Percentiles rank a stretch among this genome's conserved stretches.
phyloP scores from a whole-genome alignment of 169 alveolate species.

The Cyclospora cayetanensis region DNA sequence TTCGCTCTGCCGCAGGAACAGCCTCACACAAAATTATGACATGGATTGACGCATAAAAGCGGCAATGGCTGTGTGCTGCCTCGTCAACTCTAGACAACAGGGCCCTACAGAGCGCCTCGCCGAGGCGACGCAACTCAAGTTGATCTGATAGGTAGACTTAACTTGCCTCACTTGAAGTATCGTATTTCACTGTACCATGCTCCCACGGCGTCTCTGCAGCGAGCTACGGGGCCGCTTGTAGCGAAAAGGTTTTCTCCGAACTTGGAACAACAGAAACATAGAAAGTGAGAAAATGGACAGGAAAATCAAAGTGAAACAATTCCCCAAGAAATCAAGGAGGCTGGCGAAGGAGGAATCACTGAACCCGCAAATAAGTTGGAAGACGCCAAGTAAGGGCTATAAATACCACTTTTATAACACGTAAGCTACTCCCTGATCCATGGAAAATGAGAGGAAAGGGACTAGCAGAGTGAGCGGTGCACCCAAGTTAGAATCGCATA shows the following conservation, averaged over 20 bases:
- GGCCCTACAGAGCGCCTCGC: too few species aligned
- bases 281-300: background rate
- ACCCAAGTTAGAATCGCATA: background rate
- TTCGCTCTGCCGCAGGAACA: too few species aligned
- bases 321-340: background rate
- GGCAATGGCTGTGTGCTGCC: too few species aligned
- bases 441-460: too few species aligned
- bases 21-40: too few species aligned
- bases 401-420: too few species aligned
- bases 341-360: background rate
- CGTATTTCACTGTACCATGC: conserved; percentile 39
- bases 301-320: background rate
- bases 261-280: background rate
- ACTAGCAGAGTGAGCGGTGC: too few species aligned
- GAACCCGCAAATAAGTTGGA: background rate
- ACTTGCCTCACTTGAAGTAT: conserved; percentile 4
- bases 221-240: background rate
- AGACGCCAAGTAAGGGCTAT: too few species aligned
- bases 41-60: too few species aligned
- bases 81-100: too few species aligned
- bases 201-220: conserved; percentile 34
- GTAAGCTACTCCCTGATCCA: too few species aligned
- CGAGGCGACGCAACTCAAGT: too few species aligned
- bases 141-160: background rate
- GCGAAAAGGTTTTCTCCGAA: conserved; percentile 53